Percentiles rank a stretch among this genome's conserved stretches.
These are phyloP conservation scores for Favolaschia claudopus DNA, from an alignment of 768 basidiomycete genomes.

Conservation along the genomic window DNA sequence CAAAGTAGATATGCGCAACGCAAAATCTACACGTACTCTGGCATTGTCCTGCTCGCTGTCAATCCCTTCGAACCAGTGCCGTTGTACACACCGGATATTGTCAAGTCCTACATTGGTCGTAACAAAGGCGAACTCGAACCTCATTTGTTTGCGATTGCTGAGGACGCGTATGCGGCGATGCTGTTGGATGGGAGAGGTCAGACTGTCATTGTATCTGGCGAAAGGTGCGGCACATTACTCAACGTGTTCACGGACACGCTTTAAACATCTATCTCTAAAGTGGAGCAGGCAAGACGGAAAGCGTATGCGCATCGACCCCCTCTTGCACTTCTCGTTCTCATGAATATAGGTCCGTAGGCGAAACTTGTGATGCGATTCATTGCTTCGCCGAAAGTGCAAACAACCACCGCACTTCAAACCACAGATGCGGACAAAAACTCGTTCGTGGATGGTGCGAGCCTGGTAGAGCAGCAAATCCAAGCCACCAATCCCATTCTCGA, in stretches of 20 bases:
- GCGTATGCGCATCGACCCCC: slow-evolving; percentile 55
- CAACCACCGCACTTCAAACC: too few relatives aligned
- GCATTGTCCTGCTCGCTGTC: slow-evolving; percentile 97
- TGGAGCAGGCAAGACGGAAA: slow-evolving; percentile 99
- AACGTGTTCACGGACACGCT: slow-evolving; percentile 20
- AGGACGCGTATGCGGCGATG: slow-evolving; percentile 99
- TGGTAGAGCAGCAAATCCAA: slow-evolving; percentile 95
- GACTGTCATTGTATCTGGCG: slow-evolving; percentile 98
- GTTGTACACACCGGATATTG: slow-evolving; percentile 95
- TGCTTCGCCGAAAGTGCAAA: slow-evolving; percentile 94
- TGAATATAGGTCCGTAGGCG: slow-evolving; percentile 66
- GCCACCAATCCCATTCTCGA: slow-evolving; percentile 99
- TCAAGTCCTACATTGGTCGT: slow-evolving; percentile 93
- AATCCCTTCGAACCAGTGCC: slow-evolving; percentile 98
- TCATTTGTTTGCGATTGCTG: slow-evolving; percentile 98
- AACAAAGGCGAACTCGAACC: slow-evolving; percentile 95
- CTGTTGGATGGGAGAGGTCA: slow-evolving; percentile 92
- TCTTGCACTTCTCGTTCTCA: background rate
- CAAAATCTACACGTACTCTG: slow-evolving; percentile 98
- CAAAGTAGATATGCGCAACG: slow-evolving; percentile 95
- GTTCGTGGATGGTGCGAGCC: slow-evolving; percentile 87
- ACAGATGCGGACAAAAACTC: slow-evolving; percentile 70
- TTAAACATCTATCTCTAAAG: slow-evolving; percentile 45
- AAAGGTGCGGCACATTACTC: slow-evolving; percentile 69
- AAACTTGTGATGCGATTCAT: slow-evolving; percentile 99